Base-by-base conservation (phyloP, 1,139 yeast genomes). In the Torulaspora pretoriensis region DNA sequence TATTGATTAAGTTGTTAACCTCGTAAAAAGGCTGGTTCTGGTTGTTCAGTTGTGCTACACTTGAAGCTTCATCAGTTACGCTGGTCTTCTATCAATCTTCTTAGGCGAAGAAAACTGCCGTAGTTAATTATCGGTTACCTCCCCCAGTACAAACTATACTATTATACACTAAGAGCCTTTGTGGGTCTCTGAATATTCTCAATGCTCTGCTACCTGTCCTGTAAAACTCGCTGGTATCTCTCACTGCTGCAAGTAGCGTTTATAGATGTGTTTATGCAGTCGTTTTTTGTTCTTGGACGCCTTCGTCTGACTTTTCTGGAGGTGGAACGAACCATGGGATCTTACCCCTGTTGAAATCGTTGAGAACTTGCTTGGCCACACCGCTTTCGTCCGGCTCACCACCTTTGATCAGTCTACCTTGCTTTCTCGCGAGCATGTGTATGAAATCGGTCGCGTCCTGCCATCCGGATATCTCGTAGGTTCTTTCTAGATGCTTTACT, bases 311-410 rank as follows among this genome's bases (percentile, higher is more conserved):
- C 43, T 56, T 61, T 60, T 80, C 76, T 31, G 97, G 97, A 37
- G 98, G 97, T 28, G 94, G 81, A 27, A 88, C 88, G 65, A 92
- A 92, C 98, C 98, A 92, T 19, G 98, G 98, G 46, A 92, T 89
- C 63, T 89, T 88, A 50, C 98, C 98, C 68, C 98, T 79, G 69
- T 88, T 92, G 72, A 92, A 92, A 66, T 92, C 98, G 59, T 87
- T 89, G 63, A 92, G 76, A 27, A 92, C 83, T 63, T 84, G 83
- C 66, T 89, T 92, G 41, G 98, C 82, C 47, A 92, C 90, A 57
- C 96, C 95, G 54, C 83, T 75, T 68, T 90, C 97, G 68, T 92
- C 97, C 1, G 97, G 96, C 69, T 92, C 98, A 55, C 97, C 98
- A 49, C 98, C 98, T 69, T 92, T 92, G 58, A 92, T 72, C 55